phyloP scores from a whole-genome alignment of 2,329 filamentous ascomycete species.

The Dryadomyces quercivorus region DNA sequence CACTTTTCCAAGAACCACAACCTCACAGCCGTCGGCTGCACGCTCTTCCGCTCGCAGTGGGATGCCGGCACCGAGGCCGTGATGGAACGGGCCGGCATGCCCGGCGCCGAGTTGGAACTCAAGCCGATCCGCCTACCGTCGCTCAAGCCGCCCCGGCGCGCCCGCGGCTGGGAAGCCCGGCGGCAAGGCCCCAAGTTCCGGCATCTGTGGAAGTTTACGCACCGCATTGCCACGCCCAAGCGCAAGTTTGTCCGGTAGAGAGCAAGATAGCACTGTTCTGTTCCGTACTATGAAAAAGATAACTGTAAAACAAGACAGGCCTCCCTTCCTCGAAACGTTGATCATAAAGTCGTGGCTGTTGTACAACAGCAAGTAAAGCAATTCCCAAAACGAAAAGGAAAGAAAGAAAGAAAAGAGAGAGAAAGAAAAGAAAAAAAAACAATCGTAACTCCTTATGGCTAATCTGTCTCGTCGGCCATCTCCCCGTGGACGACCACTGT shows the following conservation, averaged over 20 bases:
- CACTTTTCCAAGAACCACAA: slow-evolving; percentile 59
- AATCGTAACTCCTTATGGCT: neutral
- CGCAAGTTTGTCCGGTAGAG: slow-evolving; percentile 15
- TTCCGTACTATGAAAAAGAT: neutral
- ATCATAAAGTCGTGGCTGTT: neutral
- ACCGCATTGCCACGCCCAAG: slow-evolving; percentile 32
- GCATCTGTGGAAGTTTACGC: slow-evolving; percentile 52
- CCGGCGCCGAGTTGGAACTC: slow-evolving; percentile 73
- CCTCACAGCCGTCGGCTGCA: slow-evolving; percentile 66
- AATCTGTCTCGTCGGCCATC: neutral
- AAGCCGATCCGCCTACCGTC: slow-evolving; percentile 65
- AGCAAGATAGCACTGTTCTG: neutral
- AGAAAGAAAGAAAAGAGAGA: neutral
- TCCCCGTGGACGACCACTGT: slow-evolving; percentile 4
- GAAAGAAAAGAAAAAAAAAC: neutral
- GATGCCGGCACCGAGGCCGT: slow-evolving; percentile 79
- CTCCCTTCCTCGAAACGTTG: too few species aligned
- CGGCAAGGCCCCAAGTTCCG: slow-evolving; percentile 52
- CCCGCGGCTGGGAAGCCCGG: slow-evolving; percentile 55
- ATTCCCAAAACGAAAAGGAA: neutral
- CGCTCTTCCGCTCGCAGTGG: slow-evolving; percentile 80
- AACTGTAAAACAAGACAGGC: neutral
- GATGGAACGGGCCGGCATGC: slow-evolving; percentile 67
- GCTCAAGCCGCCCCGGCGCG: slow-evolving; percentile 48
- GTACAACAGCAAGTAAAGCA: neutral